These are phyloP conservation scores for Smittium culicis DNA, from an alignment of 371 early-diverging fungal genomes.

Conservation along the genomic window DNA sequence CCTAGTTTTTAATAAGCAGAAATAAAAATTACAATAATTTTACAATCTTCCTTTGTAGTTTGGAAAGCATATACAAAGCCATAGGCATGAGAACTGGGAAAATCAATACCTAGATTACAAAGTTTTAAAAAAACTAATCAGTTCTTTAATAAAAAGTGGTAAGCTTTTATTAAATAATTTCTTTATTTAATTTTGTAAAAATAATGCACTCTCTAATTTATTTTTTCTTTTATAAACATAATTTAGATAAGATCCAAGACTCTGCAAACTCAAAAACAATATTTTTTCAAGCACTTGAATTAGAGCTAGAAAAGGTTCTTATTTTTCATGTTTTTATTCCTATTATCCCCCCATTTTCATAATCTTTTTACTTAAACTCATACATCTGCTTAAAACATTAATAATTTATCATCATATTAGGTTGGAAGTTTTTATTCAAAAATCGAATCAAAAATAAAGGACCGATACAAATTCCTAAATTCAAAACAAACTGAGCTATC, in stretches of 20 bases:
- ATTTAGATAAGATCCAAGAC: not conserved
- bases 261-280: not conserved
- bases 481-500: not conserved
- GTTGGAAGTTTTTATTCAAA: slow-evolving; percentile 1
- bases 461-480: not conserved
- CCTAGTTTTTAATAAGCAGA: too few relatives aligned
- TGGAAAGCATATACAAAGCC: slow-evolving; percentile 7
- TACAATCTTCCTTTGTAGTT: not conserved
- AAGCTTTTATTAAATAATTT: too few relatives aligned
- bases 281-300: not conserved
- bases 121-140: slow-evolving; percentile 9
- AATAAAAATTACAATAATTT: not conserved
- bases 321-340: not conserved
- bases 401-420: not conserved
- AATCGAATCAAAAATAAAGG: not conserved
- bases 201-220: not conserved
- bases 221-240: not conserved
- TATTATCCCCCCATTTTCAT: not conserved
- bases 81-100: slow-evolving; percentile 9
- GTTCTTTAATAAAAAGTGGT: not conserved
- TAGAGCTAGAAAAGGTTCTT: not conserved
- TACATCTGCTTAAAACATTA: not conserved
- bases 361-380: not conserved
- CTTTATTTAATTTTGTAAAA: too few relatives aligned
- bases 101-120: slow-evolving; percentile 11